Conservation (phyloP, 2,329 filamentous ascomycete species). For the Cladosporium halotolerans region DNA sequence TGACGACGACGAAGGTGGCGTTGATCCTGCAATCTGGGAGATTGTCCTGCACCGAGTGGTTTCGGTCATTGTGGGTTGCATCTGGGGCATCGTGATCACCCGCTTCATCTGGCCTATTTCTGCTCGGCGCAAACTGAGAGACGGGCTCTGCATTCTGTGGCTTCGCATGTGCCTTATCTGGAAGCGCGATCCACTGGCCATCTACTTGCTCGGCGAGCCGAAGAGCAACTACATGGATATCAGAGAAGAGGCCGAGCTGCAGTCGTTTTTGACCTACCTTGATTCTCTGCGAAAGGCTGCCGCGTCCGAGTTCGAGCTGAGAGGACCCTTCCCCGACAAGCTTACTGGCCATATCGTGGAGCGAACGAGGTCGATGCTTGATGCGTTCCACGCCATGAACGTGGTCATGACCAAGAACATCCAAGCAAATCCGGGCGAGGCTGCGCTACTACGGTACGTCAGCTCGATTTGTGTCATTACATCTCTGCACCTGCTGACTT, state of each 20-base stretch:
- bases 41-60: conserved; percentile 84
- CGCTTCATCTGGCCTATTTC: conserved; percentile 91
- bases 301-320: conserved; percentile 79
- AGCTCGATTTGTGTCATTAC: neutral
- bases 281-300: conserved; percentile 68
- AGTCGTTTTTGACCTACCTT: conserved; percentile 68
- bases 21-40: conserved; percentile 75
- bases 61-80: conserved; percentile 75
- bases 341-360: conserved; percentile 69
- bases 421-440: conserved; percentile 70
- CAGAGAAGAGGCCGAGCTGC: conserved; percentile 80
- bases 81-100: conserved; percentile 90
- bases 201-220: conserved; percentile 46
- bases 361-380: conserved; percentile 76
- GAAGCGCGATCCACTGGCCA: conserved; percentile 83
- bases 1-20: conserved; percentile 78
- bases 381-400: conserved; percentile 95
- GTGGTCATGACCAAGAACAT: conserved; percentile 79
- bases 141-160: conserved; percentile 85
- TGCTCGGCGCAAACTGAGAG: conserved; percentile 78
- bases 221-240: conserved; percentile 65
- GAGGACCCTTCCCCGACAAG: conserved; percentile 74
- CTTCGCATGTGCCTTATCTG: conserved; percentile 92
- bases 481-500: neutral
- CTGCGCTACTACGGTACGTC: conserved; percentile 56